phyloP scores from a whole-genome alignment of 2,329 filamentous ascomycete species.

The Diaporthe humulicola region DNA sequence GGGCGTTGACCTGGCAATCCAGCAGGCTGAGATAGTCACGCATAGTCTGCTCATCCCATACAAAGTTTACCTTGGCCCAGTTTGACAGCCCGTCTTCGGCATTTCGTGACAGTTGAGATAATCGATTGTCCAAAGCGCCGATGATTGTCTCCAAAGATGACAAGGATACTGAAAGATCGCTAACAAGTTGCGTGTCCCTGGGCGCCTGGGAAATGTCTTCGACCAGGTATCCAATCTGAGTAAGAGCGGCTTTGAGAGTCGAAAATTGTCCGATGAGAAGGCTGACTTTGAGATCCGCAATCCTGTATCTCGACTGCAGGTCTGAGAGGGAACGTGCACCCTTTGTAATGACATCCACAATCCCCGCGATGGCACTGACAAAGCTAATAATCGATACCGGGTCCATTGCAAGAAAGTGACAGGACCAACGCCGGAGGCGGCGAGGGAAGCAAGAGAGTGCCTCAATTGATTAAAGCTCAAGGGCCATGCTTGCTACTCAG shows the following conservation, averaged over 20 bases:
- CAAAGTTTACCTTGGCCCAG: not conserved
- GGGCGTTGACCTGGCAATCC: constrained; percentile 1
- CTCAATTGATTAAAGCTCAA: no score
- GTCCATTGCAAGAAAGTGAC: not conserved
- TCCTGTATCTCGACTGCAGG: not conserved
- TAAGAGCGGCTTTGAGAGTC: not conserved
- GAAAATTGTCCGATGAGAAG: not conserved
- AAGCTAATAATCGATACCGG: constrained; percentile 1
- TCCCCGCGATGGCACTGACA: not conserved
- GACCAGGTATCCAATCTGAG: not conserved
- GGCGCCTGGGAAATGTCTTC: not conserved
- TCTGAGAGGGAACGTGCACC: not conserved
- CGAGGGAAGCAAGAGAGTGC: no score
- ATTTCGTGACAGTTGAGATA: not conserved
- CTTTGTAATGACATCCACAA: not conserved
- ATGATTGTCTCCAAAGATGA: not conserved
- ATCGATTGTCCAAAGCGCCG: not conserved
- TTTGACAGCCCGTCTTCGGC: not conserved
- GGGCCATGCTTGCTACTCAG: no score
- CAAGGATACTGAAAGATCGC: not conserved
- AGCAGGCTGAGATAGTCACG: not conserved
- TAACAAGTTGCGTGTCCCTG: not conserved
- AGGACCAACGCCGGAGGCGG: not conserved
- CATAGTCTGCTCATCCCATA: constrained; percentile 16
- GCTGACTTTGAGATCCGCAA: constrained; percentile 8